phyloP scores from a whole-genome alignment of 192 early-diverging fungal genomes.

The Chytriomyces sp. region DNA sequence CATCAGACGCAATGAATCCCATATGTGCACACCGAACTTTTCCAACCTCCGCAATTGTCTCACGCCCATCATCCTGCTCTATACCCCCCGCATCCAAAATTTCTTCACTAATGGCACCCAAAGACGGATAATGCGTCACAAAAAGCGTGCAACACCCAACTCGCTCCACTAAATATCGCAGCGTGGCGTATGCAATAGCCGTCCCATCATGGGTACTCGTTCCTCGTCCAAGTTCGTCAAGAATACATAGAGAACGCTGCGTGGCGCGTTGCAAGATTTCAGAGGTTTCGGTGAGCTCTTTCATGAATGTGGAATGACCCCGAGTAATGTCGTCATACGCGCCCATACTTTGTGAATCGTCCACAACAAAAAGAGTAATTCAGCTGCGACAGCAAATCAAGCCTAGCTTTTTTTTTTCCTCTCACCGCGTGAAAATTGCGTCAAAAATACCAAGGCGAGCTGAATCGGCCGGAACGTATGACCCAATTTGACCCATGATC shows the following conservation, averaged over 20 bases:
- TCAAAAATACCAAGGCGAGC: slow-evolving; percentile 73
- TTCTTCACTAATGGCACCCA: slow-evolving; percentile 33
- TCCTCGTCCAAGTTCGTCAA: slow-evolving; percentile 83
- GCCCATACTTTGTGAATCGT: slow-evolving; percentile 49
- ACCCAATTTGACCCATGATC: slow-evolving; percentile 73
- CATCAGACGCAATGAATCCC: slow-evolving; percentile 41
- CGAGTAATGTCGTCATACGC: slow-evolving; percentile 69
- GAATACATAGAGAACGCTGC: slow-evolving; percentile 64
- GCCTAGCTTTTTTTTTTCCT: background rate
- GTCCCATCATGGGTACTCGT: slow-evolving; percentile 79
- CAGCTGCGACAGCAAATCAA: too few relatives aligned
- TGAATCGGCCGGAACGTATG: slow-evolving; percentile 71
- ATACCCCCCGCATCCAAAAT: background rate
- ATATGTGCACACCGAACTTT: slow-evolving; percentile 43
- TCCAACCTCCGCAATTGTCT: background rate
- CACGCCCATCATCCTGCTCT: too few relatives aligned
- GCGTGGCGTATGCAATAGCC: slow-evolving; percentile 73
- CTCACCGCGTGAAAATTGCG: slow-evolving; percentile 63
- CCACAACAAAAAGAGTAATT: background rate
- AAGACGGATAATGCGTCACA: slow-evolving; percentile 76
- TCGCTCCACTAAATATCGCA: slow-evolving; percentile 59
- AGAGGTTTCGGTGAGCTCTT: slow-evolving; percentile 53
- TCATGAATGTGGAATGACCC: slow-evolving; percentile 77
- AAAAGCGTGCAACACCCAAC: slow-evolving; percentile 67
- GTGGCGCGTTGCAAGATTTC: slow-evolving; percentile 44